Evolutionary conservation across 495 filamentous ascomycete genomes (phyloP), one percentile per base, ranked within the genome.

Genomic region (Thozetella sp.): DNA sequence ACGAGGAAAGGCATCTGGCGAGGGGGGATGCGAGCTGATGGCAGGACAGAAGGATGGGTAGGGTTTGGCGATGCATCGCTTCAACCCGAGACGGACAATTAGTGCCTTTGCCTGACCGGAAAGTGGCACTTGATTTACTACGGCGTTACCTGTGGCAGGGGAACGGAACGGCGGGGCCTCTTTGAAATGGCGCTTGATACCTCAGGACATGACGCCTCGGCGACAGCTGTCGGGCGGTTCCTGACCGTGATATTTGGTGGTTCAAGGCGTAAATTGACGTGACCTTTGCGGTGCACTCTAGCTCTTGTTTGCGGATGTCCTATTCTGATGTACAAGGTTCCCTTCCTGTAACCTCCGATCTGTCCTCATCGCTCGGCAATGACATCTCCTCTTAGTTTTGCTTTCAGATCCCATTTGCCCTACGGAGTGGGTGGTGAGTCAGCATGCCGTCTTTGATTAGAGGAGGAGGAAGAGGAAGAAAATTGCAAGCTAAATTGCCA

Each of bases 381-480:
- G 22, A 86, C 80, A 72, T 99, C 93, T 23, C 90, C 93, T 68
- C 82, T 90, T 67, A 89, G 81, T 86, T 97, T 99, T 25, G 90
- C 93, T 60, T 93, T 87, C 56, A 97, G 64, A 27, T 96, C 84
- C 64, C 78, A 97, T 70, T 93, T 92, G 62, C 93, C 95, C 95
- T 97, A 72, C n/a, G 23, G 57, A 19, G 37, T 11, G 1, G 22
- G 34, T 24, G 25, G 27, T n/a, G n/a, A 26, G 43, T 58, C 17
- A 53, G 51, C 23, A 24, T 20, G 30, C 12, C 48, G 10, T 25
- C 6, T 23, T n/a, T 53, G 9, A 6, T 15, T 2, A 17, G 1
- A 11, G 26, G 10, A 22, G 34, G 2, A 13, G 15, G 2, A 3
- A 2, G 25, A 9, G 25, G 17, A 13, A 2, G 1, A 15, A 43